These are phyloP conservation scores for Stromatinia cepivora DNA, from an alignment of 2,329 filamentous ascomycete genomes.

Conservation along the genomic window DNA sequence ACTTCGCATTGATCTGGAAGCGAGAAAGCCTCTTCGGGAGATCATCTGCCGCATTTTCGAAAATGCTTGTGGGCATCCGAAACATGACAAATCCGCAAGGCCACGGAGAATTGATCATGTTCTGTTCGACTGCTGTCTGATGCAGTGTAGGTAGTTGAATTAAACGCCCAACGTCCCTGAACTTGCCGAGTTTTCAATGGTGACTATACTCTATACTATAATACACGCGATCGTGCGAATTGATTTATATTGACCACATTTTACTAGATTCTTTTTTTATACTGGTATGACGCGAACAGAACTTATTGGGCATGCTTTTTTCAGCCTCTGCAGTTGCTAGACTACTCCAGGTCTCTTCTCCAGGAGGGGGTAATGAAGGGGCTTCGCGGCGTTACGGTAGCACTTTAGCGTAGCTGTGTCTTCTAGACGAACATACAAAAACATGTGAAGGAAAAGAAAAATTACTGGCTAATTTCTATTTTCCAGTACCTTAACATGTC, in stretches of 20 bases:
- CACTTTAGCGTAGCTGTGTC: constrained; percentile 13
- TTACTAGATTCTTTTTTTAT: background rate
- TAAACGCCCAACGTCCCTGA: constrained; percentile 10
- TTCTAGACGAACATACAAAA: background rate
- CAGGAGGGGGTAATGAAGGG: constrained; percentile 22
- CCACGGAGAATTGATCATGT: constrained; percentile 22
- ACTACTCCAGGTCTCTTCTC: constrained; percentile 23
- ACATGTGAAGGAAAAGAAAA: background rate
- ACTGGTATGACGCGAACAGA: background rate
- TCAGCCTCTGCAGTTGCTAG: constrained; percentile 16
- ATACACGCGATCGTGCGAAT: constrained; percentile 12
- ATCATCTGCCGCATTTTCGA: constrained; percentile 31
- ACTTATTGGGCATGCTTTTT: background rate
- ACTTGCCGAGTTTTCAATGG: constrained; percentile 14
- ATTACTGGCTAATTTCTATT: background rate
- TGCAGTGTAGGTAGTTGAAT: constrained; percentile 2
- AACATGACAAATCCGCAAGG: constrained; percentile 17
- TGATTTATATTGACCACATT: constrained; percentile 4
- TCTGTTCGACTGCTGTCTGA: constrained; percentile 14
- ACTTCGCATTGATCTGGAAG: constrained; percentile 21
- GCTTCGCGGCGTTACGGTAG: constrained; percentile 22
- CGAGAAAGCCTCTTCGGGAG: constrained; percentile 29
- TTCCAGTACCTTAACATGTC: background rate
- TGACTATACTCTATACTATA: background rate
- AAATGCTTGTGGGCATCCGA: constrained; percentile 26